Conservation (phyloP, 441 rosid species). For the Hura crepitans region DNA sequence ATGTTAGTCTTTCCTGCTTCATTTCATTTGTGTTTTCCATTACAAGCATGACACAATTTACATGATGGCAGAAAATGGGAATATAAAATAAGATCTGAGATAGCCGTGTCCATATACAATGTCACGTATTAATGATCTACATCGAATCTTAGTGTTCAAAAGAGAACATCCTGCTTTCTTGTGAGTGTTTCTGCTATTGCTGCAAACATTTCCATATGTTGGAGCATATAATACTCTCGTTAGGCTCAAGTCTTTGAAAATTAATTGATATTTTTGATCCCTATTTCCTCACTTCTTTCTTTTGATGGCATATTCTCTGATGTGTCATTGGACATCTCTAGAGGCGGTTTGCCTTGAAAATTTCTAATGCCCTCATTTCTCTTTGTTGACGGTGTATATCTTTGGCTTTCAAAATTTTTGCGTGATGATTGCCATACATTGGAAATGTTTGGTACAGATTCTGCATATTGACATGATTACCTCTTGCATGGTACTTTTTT, state of each 20-base stretch:
- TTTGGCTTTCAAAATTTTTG: background rate
- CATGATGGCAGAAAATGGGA: constrained; percentile 1
- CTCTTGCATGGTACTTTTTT: background rate
- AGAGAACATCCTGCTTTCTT: background rate
- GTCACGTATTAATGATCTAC: background rate
- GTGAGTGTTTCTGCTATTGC: background rate
- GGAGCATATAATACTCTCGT: background rate
- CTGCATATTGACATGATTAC: background rate
- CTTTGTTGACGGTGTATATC: background rate
- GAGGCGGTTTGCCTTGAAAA: background rate
- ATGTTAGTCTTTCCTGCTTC: constrained; percentile 32
- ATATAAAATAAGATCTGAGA: background rate
- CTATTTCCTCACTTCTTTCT: background rate
- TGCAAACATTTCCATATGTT: background rate
- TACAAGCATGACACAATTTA: background rate
- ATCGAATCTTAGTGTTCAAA: background rate
- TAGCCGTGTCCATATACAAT: background rate
- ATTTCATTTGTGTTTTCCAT: background rate
- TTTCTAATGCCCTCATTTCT: background rate
- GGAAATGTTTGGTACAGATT: background rate
- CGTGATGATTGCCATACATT: background rate
- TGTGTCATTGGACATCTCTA: background rate
- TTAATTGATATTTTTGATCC: background rate
- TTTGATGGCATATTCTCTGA: too few relatives aligned
- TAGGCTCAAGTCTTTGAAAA: background rate